Percentiles rank a stretch among this genome's conserved stretches.
Conservation (phyloP, 805 yeast genomes). For the Millerago galiae region DNA sequence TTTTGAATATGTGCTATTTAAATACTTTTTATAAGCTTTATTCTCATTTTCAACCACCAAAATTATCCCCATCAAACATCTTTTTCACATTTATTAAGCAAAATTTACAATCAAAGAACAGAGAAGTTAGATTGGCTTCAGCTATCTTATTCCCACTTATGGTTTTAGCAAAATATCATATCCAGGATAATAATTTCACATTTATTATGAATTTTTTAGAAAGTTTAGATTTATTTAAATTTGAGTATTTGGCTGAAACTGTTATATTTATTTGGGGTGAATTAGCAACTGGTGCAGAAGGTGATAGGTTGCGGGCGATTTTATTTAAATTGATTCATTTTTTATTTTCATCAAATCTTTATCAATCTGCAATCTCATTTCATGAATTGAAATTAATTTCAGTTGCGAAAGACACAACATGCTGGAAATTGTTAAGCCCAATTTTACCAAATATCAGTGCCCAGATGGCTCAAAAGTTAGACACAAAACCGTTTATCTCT, state of each 20-base stretch:
- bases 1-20: constrained; percentile 38
- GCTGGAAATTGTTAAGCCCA: constrained; percentile 78
- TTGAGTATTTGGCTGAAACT: constrained; percentile 47
- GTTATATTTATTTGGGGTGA: constrained; percentile 59
- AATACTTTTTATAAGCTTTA: constrained; percentile 42
- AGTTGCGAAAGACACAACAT: constrained; percentile 46
- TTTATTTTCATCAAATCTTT: constrained; percentile 58
- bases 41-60: constrained; percentile 46
- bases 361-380: constrained; percentile 62
- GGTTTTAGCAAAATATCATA: constrained; percentile 32
- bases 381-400: constrained; percentile 59
- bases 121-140: constrained; percentile 52
- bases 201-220: constrained; percentile 37
- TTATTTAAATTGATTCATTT: constrained; percentile 59
- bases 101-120: constrained; percentile 34
- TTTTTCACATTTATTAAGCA: constrained; percentile 36
- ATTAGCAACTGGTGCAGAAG: constrained; percentile 53
- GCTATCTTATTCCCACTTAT: constrained; percentile 49
- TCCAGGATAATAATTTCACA: constrained; percentile 39
- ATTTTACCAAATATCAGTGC: constrained; percentile 68
- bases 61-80: constrained; percentile 20
- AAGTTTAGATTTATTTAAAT: constrained; percentile 31
- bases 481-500: constrained; percentile 46
- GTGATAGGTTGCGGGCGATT: constrained; percentile 62
- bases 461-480: constrained; percentile 48